Conservation (phyloP, 139 green algal genomes). For the Micractinium sp. region DNA sequence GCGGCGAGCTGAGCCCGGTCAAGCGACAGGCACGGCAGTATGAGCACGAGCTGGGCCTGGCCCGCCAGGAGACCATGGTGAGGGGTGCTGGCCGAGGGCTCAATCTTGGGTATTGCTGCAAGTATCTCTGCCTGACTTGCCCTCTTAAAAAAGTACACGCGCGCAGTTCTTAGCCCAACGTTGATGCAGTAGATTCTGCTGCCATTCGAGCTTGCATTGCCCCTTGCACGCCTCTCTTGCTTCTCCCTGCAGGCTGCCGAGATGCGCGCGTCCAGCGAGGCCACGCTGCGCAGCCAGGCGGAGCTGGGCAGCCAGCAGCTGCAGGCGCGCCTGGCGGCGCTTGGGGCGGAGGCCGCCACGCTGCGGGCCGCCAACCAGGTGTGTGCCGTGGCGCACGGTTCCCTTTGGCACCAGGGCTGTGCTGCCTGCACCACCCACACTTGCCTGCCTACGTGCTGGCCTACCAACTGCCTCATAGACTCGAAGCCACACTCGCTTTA, state of each 20-base stretch:
- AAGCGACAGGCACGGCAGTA: neutral
- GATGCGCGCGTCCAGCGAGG: conserved; percentile 13
- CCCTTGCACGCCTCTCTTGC: neutral
- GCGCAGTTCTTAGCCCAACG: too few species aligned
- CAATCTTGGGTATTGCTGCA: too few species aligned
- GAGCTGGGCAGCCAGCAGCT: conserved; percentile 8
- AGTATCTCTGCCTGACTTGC: too few species aligned
- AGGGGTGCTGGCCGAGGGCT: neutral
- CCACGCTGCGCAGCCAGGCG: conserved; percentile 4
- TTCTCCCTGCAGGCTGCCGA: neutral
- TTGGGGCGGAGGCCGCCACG: neutral
- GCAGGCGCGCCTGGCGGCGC: neutral
- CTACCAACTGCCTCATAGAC: neutral
- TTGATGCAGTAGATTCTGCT: too few species aligned
- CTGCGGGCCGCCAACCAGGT: conserved; percentile 21
- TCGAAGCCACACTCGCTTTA: too few species aligned
- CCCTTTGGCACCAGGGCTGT: neutral
- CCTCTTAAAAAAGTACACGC: too few species aligned
- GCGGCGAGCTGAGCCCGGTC: conserved; percentile 22
- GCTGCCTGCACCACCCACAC: neutral
- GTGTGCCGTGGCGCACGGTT: too few species aligned
- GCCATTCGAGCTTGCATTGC: too few species aligned
- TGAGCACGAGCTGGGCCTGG: conserved; percentile 11
- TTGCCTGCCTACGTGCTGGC: neutral
- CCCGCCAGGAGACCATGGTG: conserved; percentile 13